Base-by-base conservation (phyloP, 192 early-diverging fungal genomes). In the Podila horticola region DNA sequence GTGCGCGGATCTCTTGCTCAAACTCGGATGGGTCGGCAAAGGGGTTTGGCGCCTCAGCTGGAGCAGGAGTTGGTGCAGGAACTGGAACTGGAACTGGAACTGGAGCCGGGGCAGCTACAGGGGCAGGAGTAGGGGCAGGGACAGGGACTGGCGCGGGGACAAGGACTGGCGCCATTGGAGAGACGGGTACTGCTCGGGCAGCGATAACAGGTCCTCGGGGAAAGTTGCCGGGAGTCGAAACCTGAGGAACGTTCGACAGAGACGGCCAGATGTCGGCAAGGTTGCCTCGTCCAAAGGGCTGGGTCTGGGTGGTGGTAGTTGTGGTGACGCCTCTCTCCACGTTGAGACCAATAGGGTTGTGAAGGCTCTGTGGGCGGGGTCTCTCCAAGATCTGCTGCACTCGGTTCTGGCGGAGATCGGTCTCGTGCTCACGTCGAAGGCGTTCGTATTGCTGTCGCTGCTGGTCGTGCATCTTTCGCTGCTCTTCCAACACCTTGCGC, bases 11-110 rank as follows among this genome's bases (percentile, higher is more conserved):
- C 58, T 81, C 77, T 7, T 58, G 13, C 26, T 81, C 71, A 65
- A 81, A 81, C 52, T 81, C 77, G 13, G 38, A 66, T 2, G 69
- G 75, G 33, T 79, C 75, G 6, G 69, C 75, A 59, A 81, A 72
- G 17, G 77, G 77, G 66, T 81, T 69, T 24, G 41, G 13, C 8
- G 5, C 61, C 12, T 9, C n/a, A 5, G 34, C 13, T 45, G 58
- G 52, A 24, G 49, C 64, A 8, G 62, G 11, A 15, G 19, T 6
- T 64, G 68, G 41, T 11, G 34, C 50, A 20, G 69, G 69, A 8
- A 28, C 31, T 4, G 62, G 33, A 3, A 13, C 15, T 3, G 41
- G 41, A 45, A 12, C 41, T 45, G 41, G 13, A 1, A 13, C 41
- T 10, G 41, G 36, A 38, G 36, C 69, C 0, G 58, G 64, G 5